Evolutionary conservation across 176 grass and related monocot species (phyloP).

Genomic region (Oropetium thomaeum): DNA sequence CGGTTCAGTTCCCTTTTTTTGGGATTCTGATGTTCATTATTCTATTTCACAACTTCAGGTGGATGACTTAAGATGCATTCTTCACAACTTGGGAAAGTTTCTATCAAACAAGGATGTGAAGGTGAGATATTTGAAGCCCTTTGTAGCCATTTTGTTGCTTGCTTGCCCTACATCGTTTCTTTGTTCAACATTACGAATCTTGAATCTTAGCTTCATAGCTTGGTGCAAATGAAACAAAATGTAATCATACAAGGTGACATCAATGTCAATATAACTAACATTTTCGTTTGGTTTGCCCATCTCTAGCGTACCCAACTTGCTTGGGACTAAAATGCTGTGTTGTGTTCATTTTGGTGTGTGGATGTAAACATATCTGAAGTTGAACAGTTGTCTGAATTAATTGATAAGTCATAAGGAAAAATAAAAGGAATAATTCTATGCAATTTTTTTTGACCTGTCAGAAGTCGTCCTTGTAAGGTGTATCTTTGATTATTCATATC

Average conservation of each 20-base stretch:
- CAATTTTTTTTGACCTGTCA: not conserved
- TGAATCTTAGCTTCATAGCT: no score
- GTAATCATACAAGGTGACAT: not conserved
- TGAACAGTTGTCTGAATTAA: not conserved
- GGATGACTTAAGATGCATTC: constrained; percentile 93
- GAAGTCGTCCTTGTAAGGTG: not conserved
- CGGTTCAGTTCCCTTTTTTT: not conserved
- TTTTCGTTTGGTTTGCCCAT: not conserved
- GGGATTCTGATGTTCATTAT: not conserved
- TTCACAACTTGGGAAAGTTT: constrained; percentile 96
- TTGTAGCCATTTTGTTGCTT: not conserved
- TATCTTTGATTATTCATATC: not conserved
- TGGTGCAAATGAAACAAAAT: not conserved
- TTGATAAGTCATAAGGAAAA: not conserved
- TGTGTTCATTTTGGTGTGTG: no score
- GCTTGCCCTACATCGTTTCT: not conserved
- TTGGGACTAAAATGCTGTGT: no score
- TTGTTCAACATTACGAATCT: not conserved
- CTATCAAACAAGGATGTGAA: constrained; percentile 88
- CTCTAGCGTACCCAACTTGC: no score
- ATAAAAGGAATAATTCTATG: not conserved
- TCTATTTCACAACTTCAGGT: constrained; percentile 54
- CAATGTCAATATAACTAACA: not conserved
- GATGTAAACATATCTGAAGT: not conserved
- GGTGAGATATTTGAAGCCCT: constrained; percentile 43